phyloP scores from a whole-genome alignment of 179 eudicot genomes.

The Beta macrorhiza region DNA sequence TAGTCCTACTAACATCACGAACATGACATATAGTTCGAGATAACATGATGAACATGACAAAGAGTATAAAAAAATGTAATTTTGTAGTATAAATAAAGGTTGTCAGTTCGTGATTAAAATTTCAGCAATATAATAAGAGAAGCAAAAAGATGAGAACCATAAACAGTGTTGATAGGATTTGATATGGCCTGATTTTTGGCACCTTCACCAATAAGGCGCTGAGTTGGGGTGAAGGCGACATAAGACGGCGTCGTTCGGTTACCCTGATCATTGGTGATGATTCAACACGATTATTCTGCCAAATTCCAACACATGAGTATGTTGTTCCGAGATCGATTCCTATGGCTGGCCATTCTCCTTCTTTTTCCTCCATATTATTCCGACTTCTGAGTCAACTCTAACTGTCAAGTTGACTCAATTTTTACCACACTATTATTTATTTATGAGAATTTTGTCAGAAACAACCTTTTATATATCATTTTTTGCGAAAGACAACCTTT shows the following conservation, averaged over 20 bases:
- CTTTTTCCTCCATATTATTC: not conserved
- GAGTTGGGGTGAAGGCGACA: not conserved
- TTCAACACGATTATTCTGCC: not conserved
- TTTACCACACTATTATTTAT: too few species aligned
- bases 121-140: not conserved
- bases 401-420: too few species aligned
- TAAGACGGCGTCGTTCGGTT: not conserved
- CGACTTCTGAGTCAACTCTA: too few species aligned
- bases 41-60: too few species aligned
- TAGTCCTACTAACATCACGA: too few species aligned
- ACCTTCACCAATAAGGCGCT: not conserved
- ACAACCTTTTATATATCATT: too few species aligned
- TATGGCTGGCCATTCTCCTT: not conserved
- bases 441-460: too few species aligned
- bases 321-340: not conserved
- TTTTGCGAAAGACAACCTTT: too few species aligned
- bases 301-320: not conserved
- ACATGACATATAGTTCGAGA: too few species aligned
- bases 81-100: too few species aligned
- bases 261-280: not conserved
- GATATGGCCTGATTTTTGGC: not conserved
- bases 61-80: too few species aligned
- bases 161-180: not conserved
- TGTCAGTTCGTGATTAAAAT: too few species aligned
- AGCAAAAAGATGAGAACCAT: not conserved